A percentile compares a stretch with the other conserved stretches of the same genome.
phyloP scores from a whole-genome alignment of 225 moss, liverwort and hornwort species.

The Marchantia polymorpha region DNA sequence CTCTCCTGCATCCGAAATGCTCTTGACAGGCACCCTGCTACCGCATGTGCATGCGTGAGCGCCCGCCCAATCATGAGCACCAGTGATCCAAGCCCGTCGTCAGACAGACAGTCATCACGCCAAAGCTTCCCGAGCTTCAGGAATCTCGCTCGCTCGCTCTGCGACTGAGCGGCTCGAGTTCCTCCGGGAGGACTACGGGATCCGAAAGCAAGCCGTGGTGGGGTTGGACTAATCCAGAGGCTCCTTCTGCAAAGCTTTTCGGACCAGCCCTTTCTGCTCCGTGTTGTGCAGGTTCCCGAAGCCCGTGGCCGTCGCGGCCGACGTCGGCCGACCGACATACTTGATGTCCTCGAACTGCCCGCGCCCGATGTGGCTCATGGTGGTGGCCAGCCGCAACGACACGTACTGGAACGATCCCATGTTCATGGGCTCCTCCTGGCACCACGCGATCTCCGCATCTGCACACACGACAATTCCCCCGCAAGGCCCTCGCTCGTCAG shows the following conservation, averaged over 20 bases:
- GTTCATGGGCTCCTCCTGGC: conserved; percentile 97
- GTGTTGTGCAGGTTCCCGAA: conserved; percentile 84
- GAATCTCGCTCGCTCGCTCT: not conserved
- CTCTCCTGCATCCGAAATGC: not conserved
- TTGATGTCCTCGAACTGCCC: conserved; percentile 82
- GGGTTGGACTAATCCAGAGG: conserved; percentile 26
- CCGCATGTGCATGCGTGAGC: no score
- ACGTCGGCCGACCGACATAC: conserved; percentile 71
- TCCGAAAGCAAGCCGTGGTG: not conserved
- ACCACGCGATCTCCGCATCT: conserved; percentile 93
- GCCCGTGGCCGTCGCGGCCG: conserved; percentile 91
- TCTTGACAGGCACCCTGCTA: not conserved
- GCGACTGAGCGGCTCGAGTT: not conserved
- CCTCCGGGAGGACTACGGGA: not conserved
- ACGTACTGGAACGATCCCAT: conserved; percentile 84
- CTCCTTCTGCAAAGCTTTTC: conserved; percentile 72
- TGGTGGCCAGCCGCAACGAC: conserved; percentile 65
- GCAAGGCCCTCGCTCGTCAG: not conserved
- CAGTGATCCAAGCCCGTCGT: not conserved
- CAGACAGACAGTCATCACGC: not conserved
- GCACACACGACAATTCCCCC: not conserved
- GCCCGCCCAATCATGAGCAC: not conserved
- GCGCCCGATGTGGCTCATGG: conserved; percentile 54
- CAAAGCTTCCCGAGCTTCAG: not conserved
- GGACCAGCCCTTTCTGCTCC: conserved; percentile 76